phyloP scores from a whole-genome alignment of 2,329 filamentous ascomycete genomes.

The Diaporthe caulivora region DNA sequence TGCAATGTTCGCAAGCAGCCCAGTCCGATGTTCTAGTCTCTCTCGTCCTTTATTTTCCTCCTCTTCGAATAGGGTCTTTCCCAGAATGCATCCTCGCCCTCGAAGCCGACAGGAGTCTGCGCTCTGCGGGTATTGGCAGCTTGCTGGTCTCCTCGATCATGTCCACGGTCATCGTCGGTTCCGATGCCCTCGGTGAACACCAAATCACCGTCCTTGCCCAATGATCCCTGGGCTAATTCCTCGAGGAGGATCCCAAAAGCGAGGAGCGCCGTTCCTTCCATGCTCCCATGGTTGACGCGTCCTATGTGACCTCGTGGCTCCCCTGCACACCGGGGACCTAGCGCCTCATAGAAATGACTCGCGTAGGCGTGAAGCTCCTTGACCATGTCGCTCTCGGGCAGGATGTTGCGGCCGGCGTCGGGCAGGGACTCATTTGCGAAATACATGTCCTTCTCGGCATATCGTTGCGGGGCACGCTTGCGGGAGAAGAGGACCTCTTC shows the following conservation, averaged over 20 bases:
- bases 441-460: slow-evolving; percentile 79
- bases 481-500: slow-evolving; percentile 79
- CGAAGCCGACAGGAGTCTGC: slow-evolving; percentile 35
- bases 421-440: slow-evolving; percentile 71
- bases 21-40: not conserved
- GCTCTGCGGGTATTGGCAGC: slow-evolving; percentile 4
- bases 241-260: slow-evolving; percentile 82
- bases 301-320: slow-evolving; percentile 38
- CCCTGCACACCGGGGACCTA: slow-evolving; percentile 41
- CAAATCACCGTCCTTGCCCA: slow-evolving; percentile 76
- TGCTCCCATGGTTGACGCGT: slow-evolving; percentile 66
- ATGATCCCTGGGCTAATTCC: slow-evolving; percentile 71
- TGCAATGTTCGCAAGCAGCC: not conserved
- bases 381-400: slow-evolving; percentile 78
- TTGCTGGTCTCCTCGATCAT: not conserved
- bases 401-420: slow-evolving; percentile 56
- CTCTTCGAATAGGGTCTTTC: slow-evolving; percentile 48
- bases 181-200: slow-evolving; percentile 75
- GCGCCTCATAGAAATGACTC: slow-evolving; percentile 72
- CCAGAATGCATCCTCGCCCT: slow-evolving; percentile 41
- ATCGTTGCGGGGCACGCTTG: slow-evolving; percentile 73
- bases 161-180: slow-evolving; percentile 39
- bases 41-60: slow-evolving; percentile 45
- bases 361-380: slow-evolving; percentile 77
- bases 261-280: slow-evolving; percentile 84